Conservation (phyloP, 345 rosid species). For the Bruguiera sexangula region DNA sequence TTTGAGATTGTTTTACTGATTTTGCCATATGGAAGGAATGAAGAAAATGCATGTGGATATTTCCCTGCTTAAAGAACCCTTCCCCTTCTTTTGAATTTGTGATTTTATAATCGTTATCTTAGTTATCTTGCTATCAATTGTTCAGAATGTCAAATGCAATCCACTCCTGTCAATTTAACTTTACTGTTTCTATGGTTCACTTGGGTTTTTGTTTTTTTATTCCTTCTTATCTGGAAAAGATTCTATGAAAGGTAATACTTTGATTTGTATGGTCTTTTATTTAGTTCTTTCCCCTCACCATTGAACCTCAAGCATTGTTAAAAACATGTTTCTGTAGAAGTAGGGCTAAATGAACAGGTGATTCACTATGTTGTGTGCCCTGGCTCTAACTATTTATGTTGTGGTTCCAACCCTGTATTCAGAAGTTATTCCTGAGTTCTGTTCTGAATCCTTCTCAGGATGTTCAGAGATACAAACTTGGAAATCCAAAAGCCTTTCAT, state of each 20-base stretch:
- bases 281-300: not conserved
- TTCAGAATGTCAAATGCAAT: not conserved
- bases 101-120: not conserved
- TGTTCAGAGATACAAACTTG: constrained; percentile 69
- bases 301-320: not conserved
- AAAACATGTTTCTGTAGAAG: not conserved
- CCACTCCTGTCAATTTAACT: not conserved
- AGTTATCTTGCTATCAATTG: not conserved
- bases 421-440: no score
- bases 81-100: no score
- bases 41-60: not conserved
- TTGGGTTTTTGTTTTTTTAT: no score
- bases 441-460: constrained; percentile 50
- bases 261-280: no score
- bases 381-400: not conserved
- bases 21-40: constrained; percentile 6
- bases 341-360: not conserved
- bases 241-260: no score
- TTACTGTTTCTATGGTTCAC: not conserved
- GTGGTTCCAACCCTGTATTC: no score
- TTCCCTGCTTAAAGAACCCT: not conserved
- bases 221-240: no score
- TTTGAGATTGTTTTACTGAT: constrained; percentile 8
- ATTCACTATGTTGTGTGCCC: not conserved
- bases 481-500: constrained; percentile 78